A percentile compares a stretch with the other conserved stretches of the same genome.
Conservation (phyloP, 1,284 basidiomycete genomes). For the Cutaneotrichosporon arboriforme region DNA sequence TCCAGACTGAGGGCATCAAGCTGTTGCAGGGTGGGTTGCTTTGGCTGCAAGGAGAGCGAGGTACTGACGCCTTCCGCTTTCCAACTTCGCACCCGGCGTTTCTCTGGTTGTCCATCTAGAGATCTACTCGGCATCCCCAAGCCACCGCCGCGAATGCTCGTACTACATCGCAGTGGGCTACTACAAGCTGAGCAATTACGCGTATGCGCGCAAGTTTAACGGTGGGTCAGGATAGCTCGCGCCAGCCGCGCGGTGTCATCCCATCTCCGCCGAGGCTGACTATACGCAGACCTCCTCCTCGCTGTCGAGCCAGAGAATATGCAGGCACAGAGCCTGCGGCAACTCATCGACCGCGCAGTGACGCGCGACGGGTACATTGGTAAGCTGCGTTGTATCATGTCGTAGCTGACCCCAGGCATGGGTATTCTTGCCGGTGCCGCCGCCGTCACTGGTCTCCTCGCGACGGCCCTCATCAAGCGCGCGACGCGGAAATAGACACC, state of each 20-base stretch:
- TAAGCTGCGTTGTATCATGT: constrained; percentile 3
- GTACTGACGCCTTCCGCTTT: not conserved
- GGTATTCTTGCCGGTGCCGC: constrained; percentile 85
- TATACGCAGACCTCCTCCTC: constrained; percentile 72
- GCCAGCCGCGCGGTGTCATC: not conserved
- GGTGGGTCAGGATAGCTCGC: constrained; percentile 60
- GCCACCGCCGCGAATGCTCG: constrained; percentile 85
- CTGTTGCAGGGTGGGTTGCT: constrained; percentile 74
- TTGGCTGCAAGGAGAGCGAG: too few species aligned
- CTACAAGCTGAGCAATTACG: constrained; percentile 95
- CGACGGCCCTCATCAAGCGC: constrained; percentile 80
- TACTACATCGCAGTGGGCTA: constrained; percentile 96
- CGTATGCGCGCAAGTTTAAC: constrained; percentile 89
- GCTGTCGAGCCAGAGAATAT: constrained; percentile 92
- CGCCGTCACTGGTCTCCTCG: constrained; percentile 72
- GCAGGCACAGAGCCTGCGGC: constrained; percentile 79
- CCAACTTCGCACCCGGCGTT: not conserved
- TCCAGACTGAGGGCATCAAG: constrained; percentile 85
- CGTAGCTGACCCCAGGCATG: constrained; percentile 59
- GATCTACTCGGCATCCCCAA: constrained; percentile 83
- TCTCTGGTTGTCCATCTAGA: constrained; percentile 61
- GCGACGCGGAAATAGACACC: constrained; percentile 56
- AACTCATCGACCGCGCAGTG: constrained; percentile 82
- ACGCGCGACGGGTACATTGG: constrained; percentile 58
- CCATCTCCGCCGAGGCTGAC: not conserved